Percentiles rank a stretch among this genome's conserved stretches.
These are phyloP conservation scores for Herpetospermum pedunculosum DNA, from an alignment of 306 rosid species.

Conservation along the genomic window DNA sequence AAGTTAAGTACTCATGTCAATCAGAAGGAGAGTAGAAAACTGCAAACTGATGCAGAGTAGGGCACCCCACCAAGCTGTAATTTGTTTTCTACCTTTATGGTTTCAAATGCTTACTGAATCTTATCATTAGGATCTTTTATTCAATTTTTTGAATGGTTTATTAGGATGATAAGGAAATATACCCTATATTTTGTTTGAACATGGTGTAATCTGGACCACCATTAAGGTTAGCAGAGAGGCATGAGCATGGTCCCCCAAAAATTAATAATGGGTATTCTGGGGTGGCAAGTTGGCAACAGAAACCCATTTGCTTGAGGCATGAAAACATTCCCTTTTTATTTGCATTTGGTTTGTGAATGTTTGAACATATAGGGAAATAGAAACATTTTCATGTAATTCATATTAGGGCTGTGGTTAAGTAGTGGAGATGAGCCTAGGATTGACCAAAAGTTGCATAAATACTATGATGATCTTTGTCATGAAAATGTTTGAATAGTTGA, in stretches of 20 bases:
- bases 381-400: not conserved
- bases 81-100: not conserved
- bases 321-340: not conserved
- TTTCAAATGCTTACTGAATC: not conserved
- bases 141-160: not conserved
- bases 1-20: not conserved
- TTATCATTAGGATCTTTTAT: not conserved
- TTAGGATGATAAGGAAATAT: not conserved
- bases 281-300: not conserved
- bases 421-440: conserved; percentile 1
- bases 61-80: conserved; percentile 6
- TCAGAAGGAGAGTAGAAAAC: not conserved
- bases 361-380: not conserved
- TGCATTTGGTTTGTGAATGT: not conserved
- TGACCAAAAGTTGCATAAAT: not conserved
- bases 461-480: not conserved
- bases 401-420: not conserved
- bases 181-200: not conserved
- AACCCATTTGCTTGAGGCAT: not conserved
- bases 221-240: not conserved
- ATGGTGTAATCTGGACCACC: conserved; percentile 9
- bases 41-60: not conserved
- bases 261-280: not conserved
- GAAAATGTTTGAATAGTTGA: not conserved
- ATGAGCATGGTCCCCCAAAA: conserved; percentile 1